phyloP scores from a whole-genome alignment of 2,329 filamentous ascomycete species.

The Zymoseptoria tritici region DNA sequence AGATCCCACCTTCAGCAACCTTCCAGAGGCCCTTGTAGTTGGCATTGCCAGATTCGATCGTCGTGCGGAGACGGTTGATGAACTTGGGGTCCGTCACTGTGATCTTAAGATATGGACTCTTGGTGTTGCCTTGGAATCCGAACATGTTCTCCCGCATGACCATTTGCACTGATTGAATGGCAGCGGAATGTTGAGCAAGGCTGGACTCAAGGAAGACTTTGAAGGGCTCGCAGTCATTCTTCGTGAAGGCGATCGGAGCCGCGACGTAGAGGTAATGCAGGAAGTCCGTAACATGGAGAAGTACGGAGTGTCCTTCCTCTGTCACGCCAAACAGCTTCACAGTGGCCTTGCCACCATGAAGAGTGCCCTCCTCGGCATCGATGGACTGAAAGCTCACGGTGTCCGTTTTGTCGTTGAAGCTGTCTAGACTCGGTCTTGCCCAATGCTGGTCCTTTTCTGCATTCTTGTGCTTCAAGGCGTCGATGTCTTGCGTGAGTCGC shows the following conservation, averaged over 20 bases:
- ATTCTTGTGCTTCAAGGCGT: constrained; percentile 75
- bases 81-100: constrained; percentile 83
- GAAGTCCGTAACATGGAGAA: constrained; percentile 92
- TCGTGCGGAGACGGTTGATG: constrained; percentile 66
- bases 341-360: constrained; percentile 67
- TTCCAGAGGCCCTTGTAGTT: constrained; percentile 94
- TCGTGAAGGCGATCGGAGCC: constrained; percentile 73
- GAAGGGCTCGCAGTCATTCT: constrained; percentile 69
- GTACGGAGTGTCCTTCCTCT: constrained; percentile 76
- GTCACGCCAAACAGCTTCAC: constrained; percentile 94
- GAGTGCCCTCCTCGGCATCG: constrained; percentile 81
- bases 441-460: constrained; percentile 90
- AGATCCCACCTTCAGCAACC: constrained; percentile 59
- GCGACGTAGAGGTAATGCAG: constrained; percentile 93
- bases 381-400: constrained; percentile 90
- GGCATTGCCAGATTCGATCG: constrained; percentile 66
- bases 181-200: constrained; percentile 63
- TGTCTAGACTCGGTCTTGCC: constrained; percentile 58
- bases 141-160: constrained; percentile 85
- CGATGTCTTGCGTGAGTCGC: constrained; percentile 91
- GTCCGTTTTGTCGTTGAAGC: constrained; percentile 58
- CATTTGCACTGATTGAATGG: constrained; percentile 74
- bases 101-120: constrained; percentile 88
- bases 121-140: constrained; percentile 86
- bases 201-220: constrained; percentile 73